Evolutionary conservation across 2,329 filamentous ascomycete species (phyloP).

Genomic region (Hymenoscyphus linearis): DNA sequence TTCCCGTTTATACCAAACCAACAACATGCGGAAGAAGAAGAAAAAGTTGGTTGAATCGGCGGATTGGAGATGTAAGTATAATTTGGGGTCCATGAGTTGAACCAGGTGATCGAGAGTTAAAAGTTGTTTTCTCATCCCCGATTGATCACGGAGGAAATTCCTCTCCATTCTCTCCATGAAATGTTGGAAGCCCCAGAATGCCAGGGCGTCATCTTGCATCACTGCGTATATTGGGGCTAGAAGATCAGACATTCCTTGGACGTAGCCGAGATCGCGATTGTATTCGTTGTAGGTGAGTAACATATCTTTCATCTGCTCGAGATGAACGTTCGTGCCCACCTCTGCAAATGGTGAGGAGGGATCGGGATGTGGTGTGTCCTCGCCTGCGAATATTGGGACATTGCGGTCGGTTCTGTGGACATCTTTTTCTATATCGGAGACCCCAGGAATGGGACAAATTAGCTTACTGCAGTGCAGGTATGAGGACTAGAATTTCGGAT

Average conservation of each 20-base stretch:
- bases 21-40: conserved; percentile 98
- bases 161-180: conserved; percentile 99
- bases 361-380: conserved; percentile 94
- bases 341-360: conserved; percentile 93
- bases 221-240: conserved; percentile 95
- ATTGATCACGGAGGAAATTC: conserved; percentile 93
- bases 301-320: conserved; percentile 99
- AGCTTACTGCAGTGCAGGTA: conserved; percentile 23
- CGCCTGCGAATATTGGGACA: conserved; percentile 90
- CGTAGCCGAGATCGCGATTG: conserved; percentile 91
- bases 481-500: conserved; percentile 4
- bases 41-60: conserved; percentile 98
- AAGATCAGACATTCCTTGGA: conserved; percentile 97
- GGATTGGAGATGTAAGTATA: conserved; percentile 83
- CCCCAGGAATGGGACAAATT: conserved; percentile 46
- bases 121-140: conserved; percentile 90
- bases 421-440: conserved; percentile 74
- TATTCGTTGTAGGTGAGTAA: conserved; percentile 97
- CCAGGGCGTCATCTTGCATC: conserved; percentile 92
- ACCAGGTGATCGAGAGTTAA: conserved; percentile 89
- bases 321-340: conserved; percentile 89
- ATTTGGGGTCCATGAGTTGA: conserved; percentile 91
- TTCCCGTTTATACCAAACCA: conserved; percentile 98
- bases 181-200: conserved; percentile 92
- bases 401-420: conserved; percentile 95